phyloP scores from a whole-genome alignment of 371 early-diverging fungal genomes.

The Sporodiniella umbellata region DNA sequence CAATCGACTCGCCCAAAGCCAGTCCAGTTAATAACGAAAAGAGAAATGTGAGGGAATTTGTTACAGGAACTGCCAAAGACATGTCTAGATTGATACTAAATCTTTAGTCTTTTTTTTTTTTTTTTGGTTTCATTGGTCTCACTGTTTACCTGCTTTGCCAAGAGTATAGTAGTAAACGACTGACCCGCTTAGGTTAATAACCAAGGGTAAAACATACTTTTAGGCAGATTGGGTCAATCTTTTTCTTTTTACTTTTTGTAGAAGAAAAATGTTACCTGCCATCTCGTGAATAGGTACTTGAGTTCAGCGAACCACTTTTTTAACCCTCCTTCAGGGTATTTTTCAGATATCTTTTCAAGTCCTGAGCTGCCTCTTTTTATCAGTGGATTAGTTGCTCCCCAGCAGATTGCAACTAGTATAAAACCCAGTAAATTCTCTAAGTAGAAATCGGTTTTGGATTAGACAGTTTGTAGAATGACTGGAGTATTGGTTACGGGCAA shows the following conservation, averaged over 20 bases:
- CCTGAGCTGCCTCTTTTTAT: constrained; percentile 86
- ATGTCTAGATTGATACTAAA: constrained; percentile 51
- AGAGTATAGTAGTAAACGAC: constrained; percentile 89
- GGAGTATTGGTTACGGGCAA: neutral
- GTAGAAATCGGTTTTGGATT: neutral
- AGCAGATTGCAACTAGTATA: constrained; percentile 76
- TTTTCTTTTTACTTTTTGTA: neutral
- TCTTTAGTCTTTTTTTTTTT: too few relatives aligned
- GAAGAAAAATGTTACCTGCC: constrained; percentile 65
- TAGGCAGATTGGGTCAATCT: neutral
- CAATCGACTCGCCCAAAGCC: constrained; percentile 72
- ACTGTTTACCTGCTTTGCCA: constrained; percentile 62
- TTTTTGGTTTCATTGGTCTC: too few relatives aligned
- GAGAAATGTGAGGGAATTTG: constrained; percentile 86
- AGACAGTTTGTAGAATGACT: neutral
- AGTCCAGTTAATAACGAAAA: constrained; percentile 80
- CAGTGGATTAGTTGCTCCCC: constrained; percentile 96
- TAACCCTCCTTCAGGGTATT: constrained; percentile 44
- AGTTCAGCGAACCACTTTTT: constrained; percentile 65
- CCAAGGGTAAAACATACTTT: constrained; percentile 83
- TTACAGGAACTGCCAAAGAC: constrained; percentile 90
- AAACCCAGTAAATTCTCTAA: constrained; percentile 26
- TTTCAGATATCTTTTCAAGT: constrained; percentile 59
- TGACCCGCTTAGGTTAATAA: constrained; percentile 87
- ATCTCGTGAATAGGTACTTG: constrained; percentile 77